A percentile compares a stretch with the other conserved stretches of the same genome.
phyloP scores from a whole-genome alignment of 139 green algal species.

The Mesotaenium endlicherianum region DNA sequence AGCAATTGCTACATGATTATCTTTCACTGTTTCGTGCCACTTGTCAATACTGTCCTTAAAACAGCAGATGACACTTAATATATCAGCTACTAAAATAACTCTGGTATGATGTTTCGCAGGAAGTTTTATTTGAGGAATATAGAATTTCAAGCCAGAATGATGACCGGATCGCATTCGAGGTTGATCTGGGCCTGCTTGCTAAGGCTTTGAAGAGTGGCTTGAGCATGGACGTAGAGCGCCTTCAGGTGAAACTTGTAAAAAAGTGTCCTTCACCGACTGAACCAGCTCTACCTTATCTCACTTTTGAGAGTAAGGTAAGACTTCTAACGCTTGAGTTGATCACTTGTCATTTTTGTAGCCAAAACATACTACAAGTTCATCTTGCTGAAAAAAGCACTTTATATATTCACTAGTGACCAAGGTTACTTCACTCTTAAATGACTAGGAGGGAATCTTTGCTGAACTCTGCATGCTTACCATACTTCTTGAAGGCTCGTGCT shows the following conservation, averaged over 20 bases:
- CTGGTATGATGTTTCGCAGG: slow-evolving; percentile 16
- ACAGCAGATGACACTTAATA: neutral
- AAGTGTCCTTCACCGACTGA: slow-evolving; percentile 25
- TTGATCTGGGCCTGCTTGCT: slow-evolving; percentile 41
- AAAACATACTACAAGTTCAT: no score
- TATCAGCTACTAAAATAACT: neutral
- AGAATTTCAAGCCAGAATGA: slow-evolving; percentile 32
- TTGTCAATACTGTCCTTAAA: neutral
- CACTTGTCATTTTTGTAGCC: no score
- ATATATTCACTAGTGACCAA: no score
- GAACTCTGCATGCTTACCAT: no score
- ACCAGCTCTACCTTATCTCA: slow-evolving; percentile 30
- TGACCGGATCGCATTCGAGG: slow-evolving; percentile 41
- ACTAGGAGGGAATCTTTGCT: no score
- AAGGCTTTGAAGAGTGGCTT: slow-evolving; percentile 25
- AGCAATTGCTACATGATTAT: neutral
- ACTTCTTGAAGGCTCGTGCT: no score
- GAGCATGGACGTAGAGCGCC: slow-evolving; percentile 14
- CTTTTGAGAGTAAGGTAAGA: slow-evolving; percentile 47
- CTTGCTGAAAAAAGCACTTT: no score
- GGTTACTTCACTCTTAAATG: no score
- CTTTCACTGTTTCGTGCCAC: neutral
- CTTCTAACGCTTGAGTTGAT: no score
- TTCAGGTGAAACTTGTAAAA: slow-evolving; percentile 48
- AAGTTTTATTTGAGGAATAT: slow-evolving; percentile 44